These are phyloP conservation scores for Purpureocillium takamizusanense DNA, from an alignment of 2,329 filamentous ascomycete species.

Conservation along the genomic window DNA sequence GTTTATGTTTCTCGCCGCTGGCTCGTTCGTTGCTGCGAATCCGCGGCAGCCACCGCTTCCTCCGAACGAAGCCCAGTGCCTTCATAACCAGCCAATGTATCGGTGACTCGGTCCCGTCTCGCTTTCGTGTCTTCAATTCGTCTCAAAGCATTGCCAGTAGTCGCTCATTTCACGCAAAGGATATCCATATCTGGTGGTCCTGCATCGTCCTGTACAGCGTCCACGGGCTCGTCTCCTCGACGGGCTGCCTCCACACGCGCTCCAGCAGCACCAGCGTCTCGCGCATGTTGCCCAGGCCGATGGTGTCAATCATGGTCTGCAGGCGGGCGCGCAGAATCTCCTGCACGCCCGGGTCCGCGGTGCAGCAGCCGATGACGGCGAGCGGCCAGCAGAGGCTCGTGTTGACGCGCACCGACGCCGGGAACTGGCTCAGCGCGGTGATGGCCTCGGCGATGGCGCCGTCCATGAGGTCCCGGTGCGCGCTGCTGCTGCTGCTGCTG, in stretches of 20 bases:
- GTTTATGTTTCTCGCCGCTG: too few species aligned
- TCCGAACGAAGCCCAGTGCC: too few species aligned
- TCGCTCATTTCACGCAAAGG: constrained; percentile 30
- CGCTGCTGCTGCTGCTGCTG: too few species aligned
- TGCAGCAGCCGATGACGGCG: constrained; percentile 27
- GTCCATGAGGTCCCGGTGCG: constrained; percentile 16
- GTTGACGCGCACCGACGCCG: constrained; percentile 23
- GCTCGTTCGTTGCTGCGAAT: too few species aligned
- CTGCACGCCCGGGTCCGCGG: constrained; percentile 22
- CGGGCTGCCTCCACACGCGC: constrained; percentile 29
- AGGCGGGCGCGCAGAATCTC: constrained; percentile 23
- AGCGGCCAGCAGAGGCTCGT: constrained; percentile 31
- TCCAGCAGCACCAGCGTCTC: constrained; percentile 31
- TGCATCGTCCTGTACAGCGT: constrained; percentile 34
- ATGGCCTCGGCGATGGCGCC: constrained; percentile 20
- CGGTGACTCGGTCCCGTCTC: too few species aligned
- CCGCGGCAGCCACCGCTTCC: too few species aligned
- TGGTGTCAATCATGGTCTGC: constrained; percentile 22
- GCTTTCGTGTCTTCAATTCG: too few species aligned
- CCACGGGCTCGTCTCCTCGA: constrained; percentile 28
- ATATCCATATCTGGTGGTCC: constrained; percentile 36
- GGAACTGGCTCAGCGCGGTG: constrained; percentile 20
- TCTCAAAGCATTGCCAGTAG: too few species aligned
- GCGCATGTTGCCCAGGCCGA: constrained; percentile 36
- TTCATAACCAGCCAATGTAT: too few species aligned